Base-by-base conservation (phyloP, 306 rosid genomes). In the Trifolium subterraneum region DNA sequence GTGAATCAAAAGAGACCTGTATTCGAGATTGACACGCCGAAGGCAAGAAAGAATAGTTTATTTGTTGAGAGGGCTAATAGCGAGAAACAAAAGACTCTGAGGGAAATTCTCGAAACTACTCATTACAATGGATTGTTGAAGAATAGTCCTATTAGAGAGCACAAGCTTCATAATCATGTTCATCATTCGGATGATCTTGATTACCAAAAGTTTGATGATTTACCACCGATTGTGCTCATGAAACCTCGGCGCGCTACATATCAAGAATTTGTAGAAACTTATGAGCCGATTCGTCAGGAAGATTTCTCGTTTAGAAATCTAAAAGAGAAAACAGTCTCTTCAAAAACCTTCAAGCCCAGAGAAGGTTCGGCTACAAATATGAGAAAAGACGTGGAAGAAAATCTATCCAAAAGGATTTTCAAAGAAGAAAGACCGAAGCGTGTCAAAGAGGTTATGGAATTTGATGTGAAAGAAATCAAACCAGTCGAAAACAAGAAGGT, bases 191-290 rank as follows among this genome's bases (percentile, higher is more conserved):
- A 38, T 59, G 20, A 72, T 72, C 70, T 61, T 2, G 55, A 38
- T 77, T 44, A 73, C 64, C 22, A 74, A 14, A 73, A 75, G 23
- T 68, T 77, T 70, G 78, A 68, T 75, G 78, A 78, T 45, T 68
- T 63, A 64, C 88, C 86, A 0, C 97, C 96, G 7, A 87, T 90
- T 84, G 97, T 95, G 54, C 83, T 92, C 19, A 88, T 95, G 75
- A 88, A 89, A 83, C 99, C 97, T 20, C 72, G 86, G 51, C 71
- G 41, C 52, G 71, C 62, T 78, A 73, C 87, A 13, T 41, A 50
- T n/a, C 70, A 6, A 35, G 80, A 79, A 52, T 29, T 20, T 19
- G 80, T 78, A 10, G 76, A 75, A 66, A 42, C 68, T 39, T 36
- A 56, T 16, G 78, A 59, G 50, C 84, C 76, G 15, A 51, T 78